Evolutionary conservation across 2,329 filamentous ascomycete species (phyloP).

Genomic region (Cladosporium sp.): DNA sequence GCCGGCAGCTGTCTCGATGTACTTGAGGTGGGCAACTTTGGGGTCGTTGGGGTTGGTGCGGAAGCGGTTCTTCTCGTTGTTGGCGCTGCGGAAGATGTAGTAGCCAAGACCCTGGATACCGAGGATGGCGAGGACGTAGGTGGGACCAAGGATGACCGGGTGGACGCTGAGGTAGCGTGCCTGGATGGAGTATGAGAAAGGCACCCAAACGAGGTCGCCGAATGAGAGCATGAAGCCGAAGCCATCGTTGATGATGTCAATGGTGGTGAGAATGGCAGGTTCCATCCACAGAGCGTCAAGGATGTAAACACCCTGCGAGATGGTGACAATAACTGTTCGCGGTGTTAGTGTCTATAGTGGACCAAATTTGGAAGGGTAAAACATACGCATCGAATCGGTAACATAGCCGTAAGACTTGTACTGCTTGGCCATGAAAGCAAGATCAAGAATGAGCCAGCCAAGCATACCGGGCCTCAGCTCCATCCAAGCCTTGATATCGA

Average conservation of each 20-base stretch:
- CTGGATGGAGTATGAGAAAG: conserved; percentile 84
- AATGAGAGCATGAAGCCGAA: conserved; percentile 96
- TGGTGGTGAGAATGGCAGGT: conserved; percentile 84
- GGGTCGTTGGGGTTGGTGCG: conserved; percentile 83
- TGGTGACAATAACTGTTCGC: conserved; percentile 64
- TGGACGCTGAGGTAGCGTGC: conserved; percentile 81
- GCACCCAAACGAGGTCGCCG: conserved; percentile 90
- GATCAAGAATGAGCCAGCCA: conserved; percentile 83
- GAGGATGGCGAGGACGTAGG: conserved; percentile 66
- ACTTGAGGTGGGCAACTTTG: conserved; percentile 75
- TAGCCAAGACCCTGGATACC: conserved; percentile 73
- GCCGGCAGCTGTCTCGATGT: conserved; percentile 80
- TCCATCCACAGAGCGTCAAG: conserved; percentile 87
- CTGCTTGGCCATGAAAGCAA: conserved; percentile 82
- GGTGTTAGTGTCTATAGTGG: conserved; percentile 19
- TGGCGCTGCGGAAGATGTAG: conserved; percentile 88
- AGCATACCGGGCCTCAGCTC: conserved; percentile 91
- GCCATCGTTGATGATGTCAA: conserved; percentile 90
- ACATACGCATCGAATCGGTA: conserved; percentile 72
- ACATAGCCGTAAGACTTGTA: conserved; percentile 81
- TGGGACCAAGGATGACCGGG: conserved; percentile 73
- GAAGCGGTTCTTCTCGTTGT: conserved; percentile 94
- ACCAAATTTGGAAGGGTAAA: neutral
- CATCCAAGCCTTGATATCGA: conserved; percentile 88
- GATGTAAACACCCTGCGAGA: conserved; percentile 79